A percentile compares a stretch with the other conserved stretches of the same genome.
These are phyloP conservation scores for Pinus tabuliformis DNA, from an alignment of 75 land plant genomes.

Conservation along the genomic window DNA sequence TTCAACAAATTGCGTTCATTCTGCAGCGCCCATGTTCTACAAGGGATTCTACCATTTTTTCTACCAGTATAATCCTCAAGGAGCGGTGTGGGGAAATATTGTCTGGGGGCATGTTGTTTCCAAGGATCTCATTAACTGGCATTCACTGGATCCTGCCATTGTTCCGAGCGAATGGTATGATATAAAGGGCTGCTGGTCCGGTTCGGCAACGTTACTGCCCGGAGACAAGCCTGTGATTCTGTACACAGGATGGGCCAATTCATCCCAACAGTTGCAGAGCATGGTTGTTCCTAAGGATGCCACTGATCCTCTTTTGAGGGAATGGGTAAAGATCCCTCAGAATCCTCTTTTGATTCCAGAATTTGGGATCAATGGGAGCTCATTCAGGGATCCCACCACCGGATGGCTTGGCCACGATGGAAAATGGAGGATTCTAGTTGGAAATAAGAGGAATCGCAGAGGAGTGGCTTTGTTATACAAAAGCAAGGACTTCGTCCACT, in stretches of 20 bases:
- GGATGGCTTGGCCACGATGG: constrained; percentile 39
- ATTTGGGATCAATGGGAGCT: constrained; percentile 15
- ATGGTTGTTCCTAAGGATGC: constrained; percentile 35
- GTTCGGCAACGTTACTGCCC: constrained; percentile 66
- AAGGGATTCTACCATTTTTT: constrained; percentile 33
- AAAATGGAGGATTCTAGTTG: constrained; percentile 30
- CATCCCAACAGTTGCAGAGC: constrained; percentile 35
- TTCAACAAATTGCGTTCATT: too few species aligned
- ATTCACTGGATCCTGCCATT: constrained; percentile 41
- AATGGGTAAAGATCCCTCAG: constrained; percentile 33
- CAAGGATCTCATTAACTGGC: constrained; percentile 73
- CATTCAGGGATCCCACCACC: constrained; percentile 52
- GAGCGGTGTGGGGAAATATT: constrained; percentile 53
- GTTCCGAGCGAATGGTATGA: constrained; percentile 61
- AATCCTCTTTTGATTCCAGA: constrained; percentile 34
- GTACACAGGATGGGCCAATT: constrained; percentile 58
- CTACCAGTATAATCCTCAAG: constrained; percentile 42
- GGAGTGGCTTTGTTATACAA: constrained; percentile 40
- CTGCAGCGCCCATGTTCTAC: constrained; percentile 37
- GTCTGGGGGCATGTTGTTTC: constrained; percentile 84
- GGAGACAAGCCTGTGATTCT: constrained; percentile 52
- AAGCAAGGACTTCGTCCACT: constrained; percentile 47
- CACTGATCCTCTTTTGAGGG: constrained; percentile 29
- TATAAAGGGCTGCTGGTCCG: constrained; percentile 76
- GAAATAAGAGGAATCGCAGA: constrained; percentile 11